Base-by-base conservation (phyloP, 2,329 filamentous ascomycete genomes). In the Aurifilum marmelostoma region DNA sequence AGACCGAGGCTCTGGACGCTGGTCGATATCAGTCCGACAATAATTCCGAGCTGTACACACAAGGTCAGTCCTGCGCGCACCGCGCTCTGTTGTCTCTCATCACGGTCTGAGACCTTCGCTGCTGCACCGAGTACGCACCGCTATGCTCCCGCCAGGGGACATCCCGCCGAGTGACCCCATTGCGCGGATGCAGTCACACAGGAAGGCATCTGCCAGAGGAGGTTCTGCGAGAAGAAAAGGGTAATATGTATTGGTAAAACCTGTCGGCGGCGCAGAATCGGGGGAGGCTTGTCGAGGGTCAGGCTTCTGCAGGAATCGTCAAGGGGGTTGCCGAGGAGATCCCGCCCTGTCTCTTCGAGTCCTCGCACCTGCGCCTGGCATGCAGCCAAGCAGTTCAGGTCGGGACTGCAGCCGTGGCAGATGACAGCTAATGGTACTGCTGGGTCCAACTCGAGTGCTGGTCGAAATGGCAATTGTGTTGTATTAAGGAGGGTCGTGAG, bases 1-100 rank as follows among this genome's bases (percentile, higher is more conserved):
- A 99, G 87, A 73, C 96, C 96, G 75, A 99, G 85, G 79, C 94
- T 97, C 80, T 99, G 96, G 32, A 98, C 88, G 79, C 94, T 96
- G 70, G 96, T 97, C 69, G 95, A 98, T 74, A 97, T 79, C 73
- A 99, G 87, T 75, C 96, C 96, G 77, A 97, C 95, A 72, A 97
- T 81, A 77, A 99, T 94, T 76, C 96, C 96, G 77, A 98, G 87
- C 93, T 97, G 77, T 66, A 70, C 16, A 64, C 56, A 56, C 34
- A 63, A 24, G 73, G 73, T 78, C 73, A 77, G 73, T 47, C 56
- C 62, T 32, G 52, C 52, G 27, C 27, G 32, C 52, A 32, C 52
- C 54, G 43, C 27, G n/a, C 34, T 50, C 34, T n/a, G 27, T 50
- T 14, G 34, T 24, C 37, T 37, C 37, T 59, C 27, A 14, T n/a